Base-by-base conservation (phyloP, 345 rosid genomes). In the Durio zibethinus region DNA sequence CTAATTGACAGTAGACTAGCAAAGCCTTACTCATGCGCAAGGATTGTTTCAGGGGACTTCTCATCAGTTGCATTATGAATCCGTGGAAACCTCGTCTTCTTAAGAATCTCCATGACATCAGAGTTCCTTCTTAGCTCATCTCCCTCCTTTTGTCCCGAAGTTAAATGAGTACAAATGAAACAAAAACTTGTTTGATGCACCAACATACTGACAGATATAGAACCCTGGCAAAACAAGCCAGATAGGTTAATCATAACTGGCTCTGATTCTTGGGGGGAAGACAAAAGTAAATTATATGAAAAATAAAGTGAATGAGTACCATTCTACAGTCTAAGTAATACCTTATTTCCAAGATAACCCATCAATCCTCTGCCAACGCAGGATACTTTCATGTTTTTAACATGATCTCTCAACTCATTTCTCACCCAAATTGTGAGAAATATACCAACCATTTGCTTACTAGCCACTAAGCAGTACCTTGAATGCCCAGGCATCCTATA, bases 261-360 rank as follows among this genome's bases (percentile, higher is more conserved):
- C 69, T 82, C 71, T 53, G 45, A 59, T 33, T 54, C 76, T 12
- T 14, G n/a, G 29, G 38, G 33, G 70, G 66, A 79, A 25, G 21
- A 18, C 12, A 70, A n/a, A n/a, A 53, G 25, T 56, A n/a, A 31
- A 74, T 8, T 68, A 56, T 54, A n/a, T 8, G 31, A 61, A 79
- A 64, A 54, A 52, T 20, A 50, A 80, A 74, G 75, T 6, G 35
- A 71, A 61, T 79, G 25, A 16, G n/a, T n/a, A n/a, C 45, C 2
- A 29, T 27, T 45, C 25, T 52, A 72, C 6, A 8, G 14, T 29
- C 4, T n/a, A 25, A 74, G 71, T n/a, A 11, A 64, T 88, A 96
- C 99, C 99, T 96, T 96, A 83, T 96, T 96, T 76, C 97, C 97
- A 0, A 96, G 98, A 84, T 96, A 96, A 70, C 99, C 99, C 98